Base-by-base conservation (phyloP, 345 rosid species). In the Euclidium syriacum region DNA sequence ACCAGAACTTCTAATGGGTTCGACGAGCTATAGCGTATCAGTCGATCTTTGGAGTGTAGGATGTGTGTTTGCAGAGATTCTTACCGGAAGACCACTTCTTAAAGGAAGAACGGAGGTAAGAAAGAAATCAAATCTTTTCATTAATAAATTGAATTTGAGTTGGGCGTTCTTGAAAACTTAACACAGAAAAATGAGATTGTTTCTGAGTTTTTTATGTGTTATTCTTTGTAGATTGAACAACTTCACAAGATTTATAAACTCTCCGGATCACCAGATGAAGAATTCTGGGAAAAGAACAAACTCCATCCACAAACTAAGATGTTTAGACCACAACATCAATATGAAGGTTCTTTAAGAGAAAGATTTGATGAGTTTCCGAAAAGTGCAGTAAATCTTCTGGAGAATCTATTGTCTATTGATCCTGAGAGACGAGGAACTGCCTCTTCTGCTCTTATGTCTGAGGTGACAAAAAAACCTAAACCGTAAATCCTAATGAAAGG, bases 21-120 rank as follows among this genome's bases (percentile, higher is more conserved):
- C 95, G 4, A 87, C 85, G 5, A 83, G 77, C 50, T 87, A 87
- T 66, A 80, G 75, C n/a, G 83, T 81, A 20, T 72, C 91, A 0
- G 85, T 81, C 2, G 95, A 87, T 64, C 76, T 87, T 14, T 87
- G 95, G 95, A 87, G 95, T 48, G 80, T 83, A 4, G 95, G 95
- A 10, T 87, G 91, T 32, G 95, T 85, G 4, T 81, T 87, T 62
- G 83, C 87, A 2, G 89, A 85, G 75, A 76, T 87, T 64, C 78
- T 83, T 35, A 47, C 75, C 6, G 85, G 89, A 18, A 83, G 73
- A 52, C 95, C 91, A 65, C 74, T 80, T n/a, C 85, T 87, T 2
- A 87, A 85, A 71, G 95, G 89, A 51, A 80, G 95, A 76, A 87
- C 95, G 49, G 71, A 71, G 66, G 75, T 71, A 4, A 55, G 44